Conservation (phyloP, 768 basidiomycete species). For the Tricholoma terreum region DNA sequence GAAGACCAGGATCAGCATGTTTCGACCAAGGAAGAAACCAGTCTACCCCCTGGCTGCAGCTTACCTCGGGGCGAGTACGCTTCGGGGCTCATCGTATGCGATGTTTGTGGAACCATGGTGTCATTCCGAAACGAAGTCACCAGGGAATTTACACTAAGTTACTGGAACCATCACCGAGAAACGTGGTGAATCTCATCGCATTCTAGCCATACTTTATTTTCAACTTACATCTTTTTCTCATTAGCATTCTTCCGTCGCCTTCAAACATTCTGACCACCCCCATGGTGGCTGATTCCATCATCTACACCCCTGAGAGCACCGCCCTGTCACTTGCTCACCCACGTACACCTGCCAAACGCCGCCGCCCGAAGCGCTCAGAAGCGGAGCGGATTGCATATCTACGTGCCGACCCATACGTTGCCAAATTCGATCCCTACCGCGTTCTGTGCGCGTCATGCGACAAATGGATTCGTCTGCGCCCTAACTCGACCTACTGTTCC, state of each 20-base stretch:
- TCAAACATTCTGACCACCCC: not conserved
- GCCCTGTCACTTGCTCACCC: constrained; percentile 42
- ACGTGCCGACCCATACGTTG: constrained; percentile 70
- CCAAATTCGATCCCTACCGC: constrained; percentile 74
- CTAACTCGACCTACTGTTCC: constrained; percentile 82
- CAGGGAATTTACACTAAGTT: constrained; percentile 60
- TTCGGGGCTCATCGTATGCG: constrained; percentile 62
- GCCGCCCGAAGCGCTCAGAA: constrained; percentile 73
- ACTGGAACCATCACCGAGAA: constrained; percentile 66
- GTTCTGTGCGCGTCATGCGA: constrained; percentile 78
- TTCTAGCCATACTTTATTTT: not conserved
- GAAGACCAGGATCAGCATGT: constrained; percentile 4
- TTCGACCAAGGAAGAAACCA: not conserved
- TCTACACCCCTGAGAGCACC: constrained; percentile 42
- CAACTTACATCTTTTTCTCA: not conserved
- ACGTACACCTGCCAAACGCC: constrained; percentile 47
- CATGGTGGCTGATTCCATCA: constrained; percentile 32
- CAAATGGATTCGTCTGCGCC: constrained; percentile 80
- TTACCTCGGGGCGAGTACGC: constrained; percentile 50
- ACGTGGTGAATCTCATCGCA: constrained; percentile 42
- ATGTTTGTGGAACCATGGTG: constrained; percentile 56
- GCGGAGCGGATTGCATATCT: constrained; percentile 75
- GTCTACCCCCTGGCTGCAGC: constrained; percentile 9
- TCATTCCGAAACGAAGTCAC: constrained; percentile 64
- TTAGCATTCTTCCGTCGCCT: not conserved